Evolutionary conservation across 1,284 basidiomycete species (phyloP).

Genomic region (Fomes fomentarius): DNA sequence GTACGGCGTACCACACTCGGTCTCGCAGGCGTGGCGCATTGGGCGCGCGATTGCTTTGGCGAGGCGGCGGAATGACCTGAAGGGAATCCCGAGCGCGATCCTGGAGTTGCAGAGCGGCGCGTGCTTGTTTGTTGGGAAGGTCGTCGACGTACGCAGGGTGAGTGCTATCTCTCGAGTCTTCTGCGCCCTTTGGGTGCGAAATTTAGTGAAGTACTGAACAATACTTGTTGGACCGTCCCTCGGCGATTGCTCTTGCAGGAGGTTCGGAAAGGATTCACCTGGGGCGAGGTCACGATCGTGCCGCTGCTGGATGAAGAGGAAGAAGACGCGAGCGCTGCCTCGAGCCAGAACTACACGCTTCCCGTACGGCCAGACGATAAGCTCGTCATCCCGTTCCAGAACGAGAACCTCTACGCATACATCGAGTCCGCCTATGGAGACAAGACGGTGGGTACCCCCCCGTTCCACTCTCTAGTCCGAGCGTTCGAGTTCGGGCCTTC

Average conservation of each 20-base stretch:
- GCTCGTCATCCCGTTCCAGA: constrained; percentile 55
- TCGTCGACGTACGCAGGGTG: constrained; percentile 49
- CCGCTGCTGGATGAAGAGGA: constrained; percentile 50
- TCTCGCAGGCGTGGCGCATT: constrained; percentile 58
- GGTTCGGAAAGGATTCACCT: constrained; percentile 38
- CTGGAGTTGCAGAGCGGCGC: constrained; percentile 52
- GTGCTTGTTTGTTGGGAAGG: constrained; percentile 57
- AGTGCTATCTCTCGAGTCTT: neutral
- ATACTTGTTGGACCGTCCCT: too few species aligned
- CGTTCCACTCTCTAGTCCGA: too few species aligned
- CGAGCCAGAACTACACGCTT: constrained; percentile 6
- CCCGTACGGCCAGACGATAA: constrained; percentile 27
- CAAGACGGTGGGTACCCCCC: constrained; percentile 29
- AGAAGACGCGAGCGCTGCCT: constrained; percentile 34
- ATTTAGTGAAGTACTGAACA: too few species aligned
- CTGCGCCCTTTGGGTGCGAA: too few species aligned
- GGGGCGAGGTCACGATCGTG: constrained; percentile 52
- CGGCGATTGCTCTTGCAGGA: constrained; percentile 22
- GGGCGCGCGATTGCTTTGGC: constrained; percentile 42
- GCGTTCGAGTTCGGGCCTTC: neutral
- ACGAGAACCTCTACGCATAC: constrained; percentile 57
- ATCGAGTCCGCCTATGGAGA: constrained; percentile 39
- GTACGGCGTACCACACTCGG: constrained; percentile 47
- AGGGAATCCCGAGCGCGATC: constrained; percentile 50
- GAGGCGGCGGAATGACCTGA: constrained; percentile 38